Evolutionary conservation across 1,284 basidiomycete genomes (phyloP), one percentile per base, ranked within the genome.

Genomic region (Kalmanozyma brasiliensis): DNA sequence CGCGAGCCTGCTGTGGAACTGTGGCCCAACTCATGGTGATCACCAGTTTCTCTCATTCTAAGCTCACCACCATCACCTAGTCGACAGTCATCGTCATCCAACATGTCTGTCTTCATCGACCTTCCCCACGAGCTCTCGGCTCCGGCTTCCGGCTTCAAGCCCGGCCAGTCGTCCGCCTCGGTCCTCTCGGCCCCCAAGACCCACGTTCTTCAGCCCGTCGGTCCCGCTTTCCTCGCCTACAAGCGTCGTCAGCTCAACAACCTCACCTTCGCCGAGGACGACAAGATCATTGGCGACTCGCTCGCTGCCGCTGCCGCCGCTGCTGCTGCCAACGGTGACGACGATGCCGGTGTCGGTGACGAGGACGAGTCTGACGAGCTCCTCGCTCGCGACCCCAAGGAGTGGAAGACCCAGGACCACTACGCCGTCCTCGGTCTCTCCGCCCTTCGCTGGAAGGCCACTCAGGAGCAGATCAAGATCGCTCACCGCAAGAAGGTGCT

Each of bases 391-490:
- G 96, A 98, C 85, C 92, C 95, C 16, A 98, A 97, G 84, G 94
- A 97, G 83, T 98, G 95, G 95, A 98, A 98, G 92, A 93, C 94
- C 87, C 96, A 98, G 88, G 95, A 98, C 83, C 93, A 98, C 83
- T 98, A 98, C 82, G 92, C 91, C 58, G 92, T 98, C 32, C 89
- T 98, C 49, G 95, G 95, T 78, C 88, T 98, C 6, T 95, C 93
- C 23, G 89, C 91, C 79, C 86, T 97, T 58, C 88, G 95, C 61
- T 93, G 91, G 87, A 89, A 87, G 74, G 95, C 95, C 10, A 93
- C 88, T 17, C 87, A 89, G 34, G 93, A 90, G 63, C 95, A 98
- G 82, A 98, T 98, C 84, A 95, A 94, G 84, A 89, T 96, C 80
- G 93, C 95, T 67, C 94, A 94, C 94, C 92, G 94, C 79, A 94